Evolutionary conservation across 176 grass and related monocot genomes (phyloP).

Genomic region (Aegilops sharonensis): DNA sequence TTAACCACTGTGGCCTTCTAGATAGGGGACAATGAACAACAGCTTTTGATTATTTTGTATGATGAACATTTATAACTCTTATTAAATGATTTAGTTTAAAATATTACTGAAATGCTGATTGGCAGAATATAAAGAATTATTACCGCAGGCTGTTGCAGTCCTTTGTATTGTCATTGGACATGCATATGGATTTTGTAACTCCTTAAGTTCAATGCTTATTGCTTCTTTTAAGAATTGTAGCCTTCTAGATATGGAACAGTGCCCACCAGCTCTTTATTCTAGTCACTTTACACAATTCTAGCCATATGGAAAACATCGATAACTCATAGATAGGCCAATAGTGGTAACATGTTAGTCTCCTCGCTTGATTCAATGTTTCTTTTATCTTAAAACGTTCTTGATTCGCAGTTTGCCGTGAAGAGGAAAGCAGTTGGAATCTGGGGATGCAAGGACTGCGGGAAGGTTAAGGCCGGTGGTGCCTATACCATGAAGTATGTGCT

Average conservation of each 20-base stretch:
- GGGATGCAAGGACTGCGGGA: constrained; percentile 84
- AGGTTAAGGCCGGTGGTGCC: constrained; percentile 78
- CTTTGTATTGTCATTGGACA: background rate
- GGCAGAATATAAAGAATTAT: background rate
- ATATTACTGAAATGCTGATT: background rate
- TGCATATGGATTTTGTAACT: background rate
- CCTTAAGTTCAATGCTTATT: background rate
- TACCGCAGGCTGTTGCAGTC: background rate
- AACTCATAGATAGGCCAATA: background rate
- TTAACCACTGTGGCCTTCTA: background rate
- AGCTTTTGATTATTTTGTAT: background rate
- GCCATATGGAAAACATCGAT: background rate
- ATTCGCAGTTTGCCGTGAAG: constrained; percentile 68
- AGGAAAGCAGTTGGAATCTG: constrained; percentile 91
- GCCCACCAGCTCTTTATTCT: background rate
- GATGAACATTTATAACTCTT: background rate
- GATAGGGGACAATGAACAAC: background rate
- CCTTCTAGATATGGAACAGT: background rate
- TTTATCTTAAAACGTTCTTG: background rate
- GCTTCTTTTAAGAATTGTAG: background rate
- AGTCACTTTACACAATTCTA: background rate
- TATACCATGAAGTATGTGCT: constrained; percentile 77
- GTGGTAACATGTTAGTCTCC: background rate
- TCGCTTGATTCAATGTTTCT: background rate
- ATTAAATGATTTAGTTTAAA: background rate